Base-by-base conservation (phyloP, 306 rosid species). In the Vigna mungo region DNA sequence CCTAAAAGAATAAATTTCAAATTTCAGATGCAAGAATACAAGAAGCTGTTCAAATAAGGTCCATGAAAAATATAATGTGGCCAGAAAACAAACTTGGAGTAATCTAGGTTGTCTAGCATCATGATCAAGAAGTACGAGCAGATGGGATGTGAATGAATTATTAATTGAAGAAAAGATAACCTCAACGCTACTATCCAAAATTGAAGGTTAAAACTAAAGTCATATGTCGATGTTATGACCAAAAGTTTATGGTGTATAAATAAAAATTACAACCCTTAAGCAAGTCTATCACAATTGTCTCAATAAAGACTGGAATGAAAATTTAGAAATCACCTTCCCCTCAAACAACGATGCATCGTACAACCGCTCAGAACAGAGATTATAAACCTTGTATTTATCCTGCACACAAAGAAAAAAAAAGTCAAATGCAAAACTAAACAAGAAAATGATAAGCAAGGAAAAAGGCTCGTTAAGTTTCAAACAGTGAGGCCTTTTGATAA, bases 361-460 rank as follows among this genome's bases (percentile, higher is more conserved):
- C 59, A 96, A 88, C 90, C 99, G 85, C 91, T 96, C 99, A 15
- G 96, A 92, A 85, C 99, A 96, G 51, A 92, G 99, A 78, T 96
- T 96, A 82, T 96, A 92, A 14, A 96, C 99, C 85, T 96, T 96
- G 91, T 96, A 96, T 80, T 93, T 93, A 25, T 46, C 97, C 99
- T 92, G 93, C 81, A 81, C 34, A 87, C 77, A 54, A 66, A 25
- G 76, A 71, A 81, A 21, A 65, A 65, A 81, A 37, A 54, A 41
- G 70, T 82, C 84, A 82, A 36, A 67, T 60, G 36, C 81, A 71
- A 79, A 44, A 44, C 68, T 44, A 69, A 21, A 84, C 17, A 18
- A 70, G 59, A 62, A 75, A 74, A 78, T 43, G 44, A 56, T 10
- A 62, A 25, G 36, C 9, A 55, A 25, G 18, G 71, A 58, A 56